Conservation (phyloP, 73 alveolate genomes). For the Paramecium octaurelia region DNA sequence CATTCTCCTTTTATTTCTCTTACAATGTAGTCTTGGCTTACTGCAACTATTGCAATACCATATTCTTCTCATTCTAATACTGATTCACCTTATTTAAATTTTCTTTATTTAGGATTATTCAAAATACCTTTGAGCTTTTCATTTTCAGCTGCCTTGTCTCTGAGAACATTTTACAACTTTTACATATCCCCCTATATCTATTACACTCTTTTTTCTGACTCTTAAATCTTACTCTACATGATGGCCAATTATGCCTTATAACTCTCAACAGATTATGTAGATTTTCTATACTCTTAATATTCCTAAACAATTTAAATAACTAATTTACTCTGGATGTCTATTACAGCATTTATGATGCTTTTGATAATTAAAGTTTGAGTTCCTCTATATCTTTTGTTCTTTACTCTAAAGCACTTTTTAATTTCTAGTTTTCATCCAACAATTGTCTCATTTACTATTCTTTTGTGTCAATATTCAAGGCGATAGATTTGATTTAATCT, state of each 20-base stretch:
- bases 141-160: background rate
- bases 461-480: slow-evolving; percentile 1
- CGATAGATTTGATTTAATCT: slow-evolving; percentile 34
- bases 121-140: slow-evolving; percentile 31
- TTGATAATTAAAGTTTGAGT: background rate
- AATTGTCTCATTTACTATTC: background rate
- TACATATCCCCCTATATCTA: background rate
- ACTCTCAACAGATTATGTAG: background rate
- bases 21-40: slow-evolving; percentile 35
- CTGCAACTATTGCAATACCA: background rate
- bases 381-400: background rate
- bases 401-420: background rate
- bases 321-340: background rate
- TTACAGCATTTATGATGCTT: background rate
- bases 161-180: background rate
- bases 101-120: background rate
- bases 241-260: slow-evolving; percentile 4
- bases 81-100: slow-evolving; percentile 10
- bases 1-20: slow-evolving; percentile 42
- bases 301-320: background rate
- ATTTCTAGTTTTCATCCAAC: background rate
- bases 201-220: background rate
- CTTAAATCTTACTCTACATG: slow-evolving; percentile 18
- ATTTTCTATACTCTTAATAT: slow-evolving; percentile 27
- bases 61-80: slow-evolving; percentile 29